Evolutionary conservation across 148 eudicot species (phyloP).

Genomic region (Vaccinium macrocarpon): DNA sequence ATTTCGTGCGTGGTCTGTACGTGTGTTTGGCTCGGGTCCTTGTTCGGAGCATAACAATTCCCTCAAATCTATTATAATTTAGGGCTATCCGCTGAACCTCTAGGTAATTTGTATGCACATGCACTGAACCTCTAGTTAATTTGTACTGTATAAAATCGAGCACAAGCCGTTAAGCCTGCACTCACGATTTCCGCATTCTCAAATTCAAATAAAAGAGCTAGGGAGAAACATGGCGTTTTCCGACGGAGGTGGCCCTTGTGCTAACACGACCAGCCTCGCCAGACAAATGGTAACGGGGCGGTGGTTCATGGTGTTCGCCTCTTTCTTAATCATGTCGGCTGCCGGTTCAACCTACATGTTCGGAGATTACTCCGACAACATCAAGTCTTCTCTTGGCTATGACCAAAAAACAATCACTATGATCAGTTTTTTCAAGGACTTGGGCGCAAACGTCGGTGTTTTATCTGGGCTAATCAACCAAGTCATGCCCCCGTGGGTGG

Average conservation of each 20-base stretch:
- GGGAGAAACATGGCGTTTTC: background rate
- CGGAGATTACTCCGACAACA: slow-evolving; percentile 33
- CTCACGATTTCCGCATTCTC: background rate
- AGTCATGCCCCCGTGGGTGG: slow-evolving; percentile 47
- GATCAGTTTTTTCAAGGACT: slow-evolving; percentile 46
- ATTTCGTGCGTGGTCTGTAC: too few relatives aligned
- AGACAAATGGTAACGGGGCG: slow-evolving; percentile 32
- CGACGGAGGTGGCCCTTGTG: background rate
- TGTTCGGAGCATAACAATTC: too few relatives aligned
- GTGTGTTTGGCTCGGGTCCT: too few relatives aligned
- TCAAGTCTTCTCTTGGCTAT: slow-evolving; percentile 36
- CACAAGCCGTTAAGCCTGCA: background rate
- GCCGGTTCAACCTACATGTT: slow-evolving; percentile 54
- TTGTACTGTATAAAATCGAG: background rate
- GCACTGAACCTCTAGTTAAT: too few relatives aligned
- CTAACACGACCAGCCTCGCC: slow-evolving; percentile 13
- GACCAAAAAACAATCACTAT: slow-evolving; percentile 43
- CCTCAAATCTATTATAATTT: too few relatives aligned
- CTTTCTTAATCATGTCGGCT: slow-evolving; percentile 39
- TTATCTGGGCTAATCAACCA: slow-evolving; percentile 42
- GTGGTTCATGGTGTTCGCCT: slow-evolving; percentile 52
- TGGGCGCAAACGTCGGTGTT: slow-evolving; percentile 43
- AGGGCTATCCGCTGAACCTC: too few relatives aligned
- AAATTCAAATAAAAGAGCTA: background rate
- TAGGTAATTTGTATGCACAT: too few relatives aligned